Evolutionary conservation across 73 alveolate species (phyloP).

Genomic region (Stentor coeruleus): DNA sequence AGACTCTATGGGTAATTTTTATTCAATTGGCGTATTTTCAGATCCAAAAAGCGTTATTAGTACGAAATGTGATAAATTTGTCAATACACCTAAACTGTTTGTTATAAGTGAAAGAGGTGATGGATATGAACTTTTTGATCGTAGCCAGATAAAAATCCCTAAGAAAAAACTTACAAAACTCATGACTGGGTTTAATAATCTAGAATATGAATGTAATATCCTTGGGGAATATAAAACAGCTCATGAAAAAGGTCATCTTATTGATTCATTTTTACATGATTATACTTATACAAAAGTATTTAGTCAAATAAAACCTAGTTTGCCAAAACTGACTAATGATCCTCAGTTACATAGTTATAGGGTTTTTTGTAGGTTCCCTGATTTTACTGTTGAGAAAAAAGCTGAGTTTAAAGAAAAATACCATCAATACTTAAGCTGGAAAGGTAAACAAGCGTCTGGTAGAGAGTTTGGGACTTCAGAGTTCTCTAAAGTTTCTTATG

Average conservation of each 20-base stretch:
- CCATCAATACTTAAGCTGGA: background rate
- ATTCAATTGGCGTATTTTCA: slow-evolving; percentile 25
- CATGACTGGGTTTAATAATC: slow-evolving; percentile 22
- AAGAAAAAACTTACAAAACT: background rate
- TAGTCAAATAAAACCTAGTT: background rate
- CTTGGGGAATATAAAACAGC: slow-evolving; percentile 6
- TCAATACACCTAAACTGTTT: background rate
- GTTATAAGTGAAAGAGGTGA: background rate
- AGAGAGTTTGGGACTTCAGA: background rate
- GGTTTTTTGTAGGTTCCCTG: background rate
- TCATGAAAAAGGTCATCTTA: background rate
- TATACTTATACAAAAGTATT: background rate
- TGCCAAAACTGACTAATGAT: background rate
- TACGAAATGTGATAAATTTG: background rate
- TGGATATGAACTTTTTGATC: background rate
- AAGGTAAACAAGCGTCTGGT: background rate
- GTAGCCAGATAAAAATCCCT: background rate
- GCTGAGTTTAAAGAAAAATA: background rate
- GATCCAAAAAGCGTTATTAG: background rate
- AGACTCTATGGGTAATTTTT: slow-evolving; percentile 82
- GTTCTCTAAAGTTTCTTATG: background rate
- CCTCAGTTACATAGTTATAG: background rate
- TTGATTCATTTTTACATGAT: background rate
- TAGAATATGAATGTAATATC: slow-evolving; percentile 40
- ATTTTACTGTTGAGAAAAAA: too few relatives aligned